Conservation (phyloP, 225 moss, liverwort and hornwort species). For the Asterella californica region DNA sequence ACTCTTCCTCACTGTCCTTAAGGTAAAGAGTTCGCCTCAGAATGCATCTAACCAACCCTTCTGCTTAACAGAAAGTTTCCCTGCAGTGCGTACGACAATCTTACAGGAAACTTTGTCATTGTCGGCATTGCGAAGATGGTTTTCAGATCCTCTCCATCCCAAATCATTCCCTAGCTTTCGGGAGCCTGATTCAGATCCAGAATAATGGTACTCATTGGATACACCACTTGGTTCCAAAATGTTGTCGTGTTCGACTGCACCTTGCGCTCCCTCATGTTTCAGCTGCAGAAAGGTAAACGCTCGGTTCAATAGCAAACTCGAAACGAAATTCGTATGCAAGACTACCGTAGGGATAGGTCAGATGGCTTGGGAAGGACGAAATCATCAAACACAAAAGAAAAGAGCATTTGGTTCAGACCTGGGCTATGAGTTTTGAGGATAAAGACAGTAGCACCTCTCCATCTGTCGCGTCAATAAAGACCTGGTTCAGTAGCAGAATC, state of each 20-base stretch:
- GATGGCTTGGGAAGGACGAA: background rate
- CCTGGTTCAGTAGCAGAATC: conserved; percentile 28
- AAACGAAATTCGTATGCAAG: background rate
- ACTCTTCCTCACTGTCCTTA: too few species aligned
- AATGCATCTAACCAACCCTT: conserved; percentile 37
- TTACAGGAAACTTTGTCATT: conserved; percentile 24
- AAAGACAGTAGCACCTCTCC: conserved; percentile 66
- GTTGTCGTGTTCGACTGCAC: conserved; percentile 46
- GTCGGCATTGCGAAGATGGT: conserved; percentile 14
- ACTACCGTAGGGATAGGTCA: background rate
- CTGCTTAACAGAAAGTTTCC: conserved; percentile 33
- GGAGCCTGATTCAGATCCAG: conserved; percentile 45
- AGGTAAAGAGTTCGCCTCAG: background rate
- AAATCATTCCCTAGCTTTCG: conserved; percentile 32
- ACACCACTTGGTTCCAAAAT: conserved; percentile 44
- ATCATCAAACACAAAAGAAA: background rate
- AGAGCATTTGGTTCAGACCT: conserved; percentile 31
- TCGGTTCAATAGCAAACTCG: background rate
- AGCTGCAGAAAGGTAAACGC: conserved; percentile 33
- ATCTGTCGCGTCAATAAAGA: conserved; percentile 62
- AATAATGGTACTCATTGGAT: conserved; percentile 49
- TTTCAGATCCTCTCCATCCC: conserved; percentile 46
- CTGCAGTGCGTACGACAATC: conserved; percentile 32
- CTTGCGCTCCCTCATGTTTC: conserved; percentile 46
- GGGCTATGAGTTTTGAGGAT: conserved; percentile 59